phyloP scores from a whole-genome alignment of 345 rosid genomes.

The Aquilaria yunnanensis region DNA sequence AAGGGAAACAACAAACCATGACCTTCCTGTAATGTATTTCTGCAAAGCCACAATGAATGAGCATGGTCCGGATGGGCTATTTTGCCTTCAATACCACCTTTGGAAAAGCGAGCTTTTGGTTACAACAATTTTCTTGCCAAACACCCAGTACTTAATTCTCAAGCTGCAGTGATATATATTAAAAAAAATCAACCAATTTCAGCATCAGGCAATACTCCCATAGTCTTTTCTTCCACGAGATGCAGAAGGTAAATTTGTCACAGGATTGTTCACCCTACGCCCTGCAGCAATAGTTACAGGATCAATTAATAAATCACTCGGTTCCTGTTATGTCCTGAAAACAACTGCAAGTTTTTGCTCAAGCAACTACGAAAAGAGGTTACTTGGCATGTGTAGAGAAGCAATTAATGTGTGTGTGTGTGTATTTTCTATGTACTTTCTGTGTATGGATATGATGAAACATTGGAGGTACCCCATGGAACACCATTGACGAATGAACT shows the following conservation, averaged over 20 bases:
- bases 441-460: background rate
- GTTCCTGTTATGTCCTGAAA: conserved; percentile 4
- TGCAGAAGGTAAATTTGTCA: conserved; percentile 64
- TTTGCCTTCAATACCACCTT: conserved; percentile 37
- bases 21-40: conserved; percentile 26
- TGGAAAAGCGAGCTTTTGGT: conserved; percentile 48
- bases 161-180: conserved; percentile 7
- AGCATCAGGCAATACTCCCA: conserved; percentile 70
- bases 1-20: conserved; percentile 24
- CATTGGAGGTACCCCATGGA: conserved; percentile 73
- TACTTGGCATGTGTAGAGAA: background rate
- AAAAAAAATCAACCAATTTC: conserved; percentile 28
- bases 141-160: conserved; percentile 40
- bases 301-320: conserved; percentile 13
- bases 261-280: conserved; percentile 68
- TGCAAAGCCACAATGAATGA: conserved; percentile 43
- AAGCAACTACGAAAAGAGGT: background rate
- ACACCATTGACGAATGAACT: conserved; percentile 57
- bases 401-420: background rate
- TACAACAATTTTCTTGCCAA: conserved; percentile 44
- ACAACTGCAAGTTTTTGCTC: conserved; percentile 4
- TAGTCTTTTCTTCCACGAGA: conserved; percentile 86
- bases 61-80: conserved; percentile 28
- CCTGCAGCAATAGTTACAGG: conserved; percentile 40
- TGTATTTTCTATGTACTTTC: too few species aligned